Conservation (phyloP, 805 yeast genomes). For the Yamadazyma phyllophila region DNA sequence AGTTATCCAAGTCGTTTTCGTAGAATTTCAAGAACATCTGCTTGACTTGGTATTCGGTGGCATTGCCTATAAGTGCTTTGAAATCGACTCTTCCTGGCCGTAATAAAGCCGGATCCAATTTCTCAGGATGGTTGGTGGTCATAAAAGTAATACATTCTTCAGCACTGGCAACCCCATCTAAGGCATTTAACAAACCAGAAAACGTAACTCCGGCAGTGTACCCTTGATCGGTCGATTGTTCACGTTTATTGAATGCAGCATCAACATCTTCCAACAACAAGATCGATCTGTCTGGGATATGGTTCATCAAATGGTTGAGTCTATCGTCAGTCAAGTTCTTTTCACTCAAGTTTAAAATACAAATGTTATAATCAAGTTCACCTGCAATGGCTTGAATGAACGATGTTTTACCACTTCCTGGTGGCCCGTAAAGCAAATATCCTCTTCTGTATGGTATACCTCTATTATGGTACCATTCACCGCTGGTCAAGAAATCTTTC, state of each 20-base stretch:
- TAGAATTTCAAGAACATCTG: conserved; percentile 89
- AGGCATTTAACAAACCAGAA: conserved; percentile 87
- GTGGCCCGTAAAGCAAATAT: conserved; percentile 91
- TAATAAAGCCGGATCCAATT: conserved; percentile 85
- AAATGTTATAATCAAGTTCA: conserved; percentile 90
- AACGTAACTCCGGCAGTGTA: conserved; percentile 89
- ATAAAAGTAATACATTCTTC: conserved; percentile 95
- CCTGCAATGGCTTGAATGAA: conserved; percentile 97
- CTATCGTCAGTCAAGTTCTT: conserved; percentile 92
- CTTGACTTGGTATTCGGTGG: conserved; percentile 75
- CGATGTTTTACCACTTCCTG: conserved; percentile 95
- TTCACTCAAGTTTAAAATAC: conserved; percentile 88
- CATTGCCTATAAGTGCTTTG: conserved; percentile 80
- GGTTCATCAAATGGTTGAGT: conserved; percentile 92
- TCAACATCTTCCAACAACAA: conserved; percentile 89
- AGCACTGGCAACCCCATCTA: conserved; percentile 97
- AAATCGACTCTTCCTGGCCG: conserved; percentile 94
- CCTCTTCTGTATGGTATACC: conserved; percentile 99
- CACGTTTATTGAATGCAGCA: conserved; percentile 87
- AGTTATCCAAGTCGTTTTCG: conserved; percentile 52
- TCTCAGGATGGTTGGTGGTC: conserved; percentile 98
- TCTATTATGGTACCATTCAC: conserved; percentile 89
- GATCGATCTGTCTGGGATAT: conserved; percentile 86
- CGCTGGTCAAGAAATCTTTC: conserved; percentile 70
- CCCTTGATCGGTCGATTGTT: conserved; percentile 73